phyloP scores from a whole-genome alignment of 495 filamentous ascomycete species.

The Daldinia loculata region DNA sequence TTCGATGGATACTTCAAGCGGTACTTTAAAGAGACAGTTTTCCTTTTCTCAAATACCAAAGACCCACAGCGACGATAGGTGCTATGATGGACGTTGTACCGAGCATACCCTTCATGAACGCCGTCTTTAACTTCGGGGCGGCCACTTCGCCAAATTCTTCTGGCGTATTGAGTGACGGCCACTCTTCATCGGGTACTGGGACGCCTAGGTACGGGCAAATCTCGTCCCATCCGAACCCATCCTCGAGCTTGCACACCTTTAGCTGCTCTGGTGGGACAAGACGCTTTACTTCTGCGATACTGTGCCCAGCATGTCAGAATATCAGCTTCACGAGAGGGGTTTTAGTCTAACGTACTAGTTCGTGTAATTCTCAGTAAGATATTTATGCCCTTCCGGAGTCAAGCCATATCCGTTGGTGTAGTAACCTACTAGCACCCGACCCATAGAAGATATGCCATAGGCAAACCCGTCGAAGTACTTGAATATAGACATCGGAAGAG shows the following conservation, averaged over 20 bases:
- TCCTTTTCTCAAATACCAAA: conserved; percentile 33
- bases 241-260: conserved; percentile 43
- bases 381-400: conserved; percentile 27
- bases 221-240: conserved; percentile 48
- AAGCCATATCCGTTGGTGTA: conserved; percentile 33
- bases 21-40: conserved; percentile 13
- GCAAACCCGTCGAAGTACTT: conserved; percentile 34
- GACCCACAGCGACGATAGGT: conserved; percentile 28
- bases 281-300: conserved; percentile 46
- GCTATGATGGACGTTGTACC: conserved; percentile 31
- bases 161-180: conserved; percentile 39
- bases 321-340: background rate
- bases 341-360: conserved; percentile 38
- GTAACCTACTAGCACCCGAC: background rate
- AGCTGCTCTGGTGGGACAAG: conserved; percentile 44
- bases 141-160: conserved; percentile 37
- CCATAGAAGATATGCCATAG: conserved; percentile 19
- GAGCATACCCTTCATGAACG: conserved; percentile 27
- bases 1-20: background rate
- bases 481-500: conserved; percentile 39
- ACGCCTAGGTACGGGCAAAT: conserved; percentile 44
- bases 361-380: conserved; percentile 40
- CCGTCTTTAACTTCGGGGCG: conserved; percentile 14
- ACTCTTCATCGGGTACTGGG: conserved; percentile 41
- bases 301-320: conserved; percentile 19